Evolutionary conservation across 108 stramenopile species (phyloP), one percentile per base, ranked within the genome.

Genomic region (Bacterosira constricta): DNA sequence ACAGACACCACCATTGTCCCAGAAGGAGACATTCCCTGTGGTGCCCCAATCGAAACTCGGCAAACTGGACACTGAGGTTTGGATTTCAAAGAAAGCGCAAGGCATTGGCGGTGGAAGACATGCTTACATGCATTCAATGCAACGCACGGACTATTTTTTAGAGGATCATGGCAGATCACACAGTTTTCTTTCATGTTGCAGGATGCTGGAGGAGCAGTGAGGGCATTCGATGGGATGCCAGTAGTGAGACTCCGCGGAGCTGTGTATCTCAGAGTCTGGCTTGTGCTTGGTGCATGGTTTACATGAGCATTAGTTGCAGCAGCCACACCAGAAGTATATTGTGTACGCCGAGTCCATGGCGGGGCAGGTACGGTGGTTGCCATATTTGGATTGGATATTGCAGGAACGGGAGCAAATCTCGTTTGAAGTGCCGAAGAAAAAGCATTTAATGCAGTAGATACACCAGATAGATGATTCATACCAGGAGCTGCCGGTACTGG

Each of bases 1-100:
- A 15, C n/a, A 25, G 70, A 17, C 49, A 75, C 34, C 12, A 5
- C 47, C 84, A 85, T 85, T 31, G 69, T 54, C 17, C 85, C 85
- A 25, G 79, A 73, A 10, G 85, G 85, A 29, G 56, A 49, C 29
- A 46, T 63, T 4, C 85, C 85, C 32, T 44, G 34, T 1, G 77
- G 79, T 45, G 45, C 67, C 11, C 50, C 76, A 39, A 69, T 32
- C 27, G 20, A 36, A 32, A 26, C 30, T 21, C 71, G 47, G 54
- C 68, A 74, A 6, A 38, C 47, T 45, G 75, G 82, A 46, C 74
- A 76, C 38, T 50, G n/a, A 15, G 41, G 25, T 17, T 42, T 36
- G 0, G 31, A 36, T 30, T 78, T 35, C 18, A 73, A 47, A 44
- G 64, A 26, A 17, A 47, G 30, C 20, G 72, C 41, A 35, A 83